Conservation (phyloP, 2,329 filamentous ascomycete species). For the Furcasterigmium furcatum region DNA sequence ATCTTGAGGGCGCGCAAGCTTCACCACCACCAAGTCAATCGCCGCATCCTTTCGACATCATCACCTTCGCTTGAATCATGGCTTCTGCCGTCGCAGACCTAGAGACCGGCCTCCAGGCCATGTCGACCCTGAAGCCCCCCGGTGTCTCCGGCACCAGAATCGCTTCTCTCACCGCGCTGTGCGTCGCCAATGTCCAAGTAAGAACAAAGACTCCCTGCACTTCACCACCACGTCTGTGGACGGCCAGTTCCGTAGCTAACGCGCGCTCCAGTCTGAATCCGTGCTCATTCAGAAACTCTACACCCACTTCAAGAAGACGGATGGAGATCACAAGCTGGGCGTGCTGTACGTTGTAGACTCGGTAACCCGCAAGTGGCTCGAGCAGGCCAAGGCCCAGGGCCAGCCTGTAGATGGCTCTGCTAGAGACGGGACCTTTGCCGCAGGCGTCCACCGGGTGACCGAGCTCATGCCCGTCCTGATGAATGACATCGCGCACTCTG, state of each 20-base stretch:
- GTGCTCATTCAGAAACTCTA: slow-evolving; percentile 94
- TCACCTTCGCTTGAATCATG: slow-evolving; percentile 43
- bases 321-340: slow-evolving; percentile 93
- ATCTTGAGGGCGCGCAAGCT: too few relatives aligned
- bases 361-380: slow-evolving; percentile 98
- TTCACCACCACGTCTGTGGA: too few relatives aligned
- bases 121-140: slow-evolving; percentile 87
- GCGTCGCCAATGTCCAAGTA: slow-evolving; percentile 89
- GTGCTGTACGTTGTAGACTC: slow-evolving; percentile 99
- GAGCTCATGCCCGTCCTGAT: slow-evolving; percentile 91
- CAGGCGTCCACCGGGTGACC: slow-evolving; percentile 93
- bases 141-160: slow-evolving; percentile 95
- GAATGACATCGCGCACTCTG: slow-evolving; percentile 87
- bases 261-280: slow-evolving; percentile 87
- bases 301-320: slow-evolving; percentile 94
- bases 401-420: slow-evolving; percentile 79
- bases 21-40: not conserved
- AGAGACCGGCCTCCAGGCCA: slow-evolving; percentile 84
- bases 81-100: slow-evolving; percentile 86
- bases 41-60: too few relatives aligned
- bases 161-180: slow-evolving; percentile 79
- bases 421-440: slow-evolving; percentile 88
- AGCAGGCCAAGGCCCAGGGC: slow-evolving; percentile 83
- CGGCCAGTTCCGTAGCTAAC: too few relatives aligned
- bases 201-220: too few relatives aligned